A percentile compares a stretch with the other conserved stretches of the same genome.
These are phyloP conservation scores for Aspergillus cavernicola DNA, from an alignment of 495 filamentous ascomycete species.

Conservation along the genomic window DNA sequence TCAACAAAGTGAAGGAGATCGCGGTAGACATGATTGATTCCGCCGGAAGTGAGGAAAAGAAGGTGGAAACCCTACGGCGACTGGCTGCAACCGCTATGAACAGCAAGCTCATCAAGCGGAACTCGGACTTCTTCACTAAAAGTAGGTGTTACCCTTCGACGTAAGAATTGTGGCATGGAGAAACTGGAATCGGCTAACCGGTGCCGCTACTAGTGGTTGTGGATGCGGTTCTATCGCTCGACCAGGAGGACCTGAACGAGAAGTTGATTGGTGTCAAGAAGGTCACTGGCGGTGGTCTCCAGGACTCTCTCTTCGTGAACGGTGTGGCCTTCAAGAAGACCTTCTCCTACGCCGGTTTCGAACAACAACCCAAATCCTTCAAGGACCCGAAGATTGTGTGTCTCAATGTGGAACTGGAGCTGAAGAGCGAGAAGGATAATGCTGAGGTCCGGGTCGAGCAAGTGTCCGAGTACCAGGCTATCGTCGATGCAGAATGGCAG, in stretches of 20 bases:
- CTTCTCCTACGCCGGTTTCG: slow-evolving; percentile 97
- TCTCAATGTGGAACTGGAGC: slow-evolving; percentile 93
- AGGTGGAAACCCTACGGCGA: slow-evolving; percentile 83
- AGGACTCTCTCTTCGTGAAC: slow-evolving; percentile 95
- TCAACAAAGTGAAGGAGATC: slow-evolving; percentile 99
- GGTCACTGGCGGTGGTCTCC: slow-evolving; percentile 91
- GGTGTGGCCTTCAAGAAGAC: slow-evolving; percentile 99
- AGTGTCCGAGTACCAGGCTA: slow-evolving; percentile 98
- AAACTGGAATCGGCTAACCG: slow-evolving; percentile 12
- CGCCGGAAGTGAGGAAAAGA: slow-evolving; percentile 64
- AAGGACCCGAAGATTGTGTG: slow-evolving; percentile 91
- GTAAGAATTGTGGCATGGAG: neutral
- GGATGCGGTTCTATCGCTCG: slow-evolving; percentile 92
- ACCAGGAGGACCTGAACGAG: slow-evolving; percentile 96
- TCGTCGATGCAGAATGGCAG: slow-evolving; percentile 98
- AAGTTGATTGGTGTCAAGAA: slow-evolving; percentile 98
- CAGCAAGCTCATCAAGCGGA: slow-evolving; percentile 97
- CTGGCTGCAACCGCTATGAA: slow-evolving; percentile 98
- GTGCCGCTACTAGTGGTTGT: slow-evolving; percentile 72
- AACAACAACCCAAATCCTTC: slow-evolving; percentile 97
- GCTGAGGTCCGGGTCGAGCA: slow-evolving; percentile 97
- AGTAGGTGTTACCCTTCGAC: slow-evolving; percentile 51
- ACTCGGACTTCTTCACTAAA: slow-evolving; percentile 95
- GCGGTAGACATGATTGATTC: slow-evolving; percentile 66
- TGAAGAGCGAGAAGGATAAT: slow-evolving; percentile 99